Evolutionary conservation across 2,329 filamentous ascomycete species (phyloP), one percentile per base, ranked within the genome.

Genomic region (Sphaerostilbella broomeana): DNA sequence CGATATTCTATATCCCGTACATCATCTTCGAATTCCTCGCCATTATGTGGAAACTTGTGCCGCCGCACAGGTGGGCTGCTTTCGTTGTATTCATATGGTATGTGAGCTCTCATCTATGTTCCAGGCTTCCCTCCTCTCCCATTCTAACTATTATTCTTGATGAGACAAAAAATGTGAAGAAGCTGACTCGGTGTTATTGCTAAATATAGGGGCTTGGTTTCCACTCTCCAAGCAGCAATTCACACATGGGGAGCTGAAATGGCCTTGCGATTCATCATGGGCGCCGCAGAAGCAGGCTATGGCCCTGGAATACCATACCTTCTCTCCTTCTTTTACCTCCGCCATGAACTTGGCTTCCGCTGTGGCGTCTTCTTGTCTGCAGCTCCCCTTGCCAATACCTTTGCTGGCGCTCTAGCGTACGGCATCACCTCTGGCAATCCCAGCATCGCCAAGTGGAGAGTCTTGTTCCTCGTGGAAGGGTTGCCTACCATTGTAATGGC

Each of bases 271-370:
- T 46, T 47, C 19, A 34, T 58, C 20, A 47, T 60, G 13, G 57
- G 54, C 7, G 44, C 54, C 6, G 53, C 58, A 6, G 57, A 60
- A 20, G 57, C 57, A 4, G 46, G 49, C 2, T 55, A 49, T 32
- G 44, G 52, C 6, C 44, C 54, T 11, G 56, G 56, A 8, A 48
- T 50, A 19, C 50, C 57, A 2, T 60, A 56, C 31, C 53, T 54
- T 19, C 48, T 61, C 5, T 59, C 58, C 1, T 45, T 60, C 26
- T 60, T 61, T 41, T 62, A 62, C 36, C 52, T 54, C 25, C 49
- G 58, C 6, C 49, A 48, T 6, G 59, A 62, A 37, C 32, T 61
- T 0, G 59, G 57, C 1, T 40, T 56, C 6, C 51, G 58, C 21
- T 47, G 53, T 15, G 48, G 51, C 5, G 15, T 60, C 1, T 46